Evolutionary conservation across 306 rosid genomes (phyloP).

Genomic region (Lotus japonicus): DNA sequence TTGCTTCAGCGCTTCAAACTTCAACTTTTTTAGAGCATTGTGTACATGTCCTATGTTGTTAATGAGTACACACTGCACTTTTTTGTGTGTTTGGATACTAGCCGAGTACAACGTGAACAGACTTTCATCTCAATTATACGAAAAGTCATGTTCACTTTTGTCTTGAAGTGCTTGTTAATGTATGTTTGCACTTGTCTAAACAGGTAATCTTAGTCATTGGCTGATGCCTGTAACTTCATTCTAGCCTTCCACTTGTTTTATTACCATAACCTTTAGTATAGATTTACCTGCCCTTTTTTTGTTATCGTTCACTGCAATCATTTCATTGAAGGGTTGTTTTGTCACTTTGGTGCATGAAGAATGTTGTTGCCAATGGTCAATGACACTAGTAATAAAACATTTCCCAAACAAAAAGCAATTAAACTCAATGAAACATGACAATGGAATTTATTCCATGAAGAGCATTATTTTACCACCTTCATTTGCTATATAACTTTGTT

Average conservation of each 20-base stretch:
- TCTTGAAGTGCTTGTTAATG: no score
- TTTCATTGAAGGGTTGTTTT: not conserved
- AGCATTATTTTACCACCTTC: not conserved
- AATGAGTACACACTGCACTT: not conserved
- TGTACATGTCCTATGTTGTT: not conserved
- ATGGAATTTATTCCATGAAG: not conserved
- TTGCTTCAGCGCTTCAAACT: not conserved
- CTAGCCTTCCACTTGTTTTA: not conserved
- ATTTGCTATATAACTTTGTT: not conserved
- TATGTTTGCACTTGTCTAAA: no score
- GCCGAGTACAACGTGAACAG: no score
- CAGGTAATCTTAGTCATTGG: no score
- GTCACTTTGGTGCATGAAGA: not conserved
- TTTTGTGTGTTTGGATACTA: not conserved
- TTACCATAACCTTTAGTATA: not conserved
- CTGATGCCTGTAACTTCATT: not conserved
- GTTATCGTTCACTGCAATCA: not conserved
- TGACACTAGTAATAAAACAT: not conserved
- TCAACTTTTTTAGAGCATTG: not conserved
- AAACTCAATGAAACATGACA: not conserved
- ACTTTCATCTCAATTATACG: no score
- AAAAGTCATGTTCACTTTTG: no score
- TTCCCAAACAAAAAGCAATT: not conserved
- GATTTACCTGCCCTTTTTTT: no score
- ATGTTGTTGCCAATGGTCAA: not conserved